phyloP scores from a whole-genome alignment of 257 asterid genomes.

The Solanum sitiens region DNA sequence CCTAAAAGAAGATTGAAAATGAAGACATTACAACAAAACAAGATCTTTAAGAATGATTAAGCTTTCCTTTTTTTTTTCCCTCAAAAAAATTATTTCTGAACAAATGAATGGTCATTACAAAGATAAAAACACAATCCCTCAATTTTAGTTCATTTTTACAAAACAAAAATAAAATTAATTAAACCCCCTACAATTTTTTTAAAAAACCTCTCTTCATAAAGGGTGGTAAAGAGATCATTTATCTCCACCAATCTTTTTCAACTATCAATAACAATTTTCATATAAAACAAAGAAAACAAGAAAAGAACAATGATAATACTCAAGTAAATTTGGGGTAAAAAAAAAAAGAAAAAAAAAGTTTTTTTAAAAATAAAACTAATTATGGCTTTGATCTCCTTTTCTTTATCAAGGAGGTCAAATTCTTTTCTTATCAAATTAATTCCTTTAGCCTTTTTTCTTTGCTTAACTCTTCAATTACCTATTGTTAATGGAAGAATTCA shows the following conservation, averaged over 20 bases:
- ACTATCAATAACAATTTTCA: neutral
- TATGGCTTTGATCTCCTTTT: neutral
- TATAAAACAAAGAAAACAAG: neutral
- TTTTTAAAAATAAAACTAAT: neutral
- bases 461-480: neutral
- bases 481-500: neutral
- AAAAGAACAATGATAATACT: neutral
- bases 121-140: neutral
- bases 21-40: neutral
- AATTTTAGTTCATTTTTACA: neutral
- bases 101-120: neutral
- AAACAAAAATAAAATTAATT: neutral
- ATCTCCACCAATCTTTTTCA: neutral
- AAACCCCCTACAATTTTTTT: neutral
- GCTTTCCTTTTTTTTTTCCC: accelerated
- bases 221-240: neutral
- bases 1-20: neutral
- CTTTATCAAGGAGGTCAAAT: neutral
- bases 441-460: neutral
- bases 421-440: neutral
- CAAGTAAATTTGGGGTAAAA: neutral
- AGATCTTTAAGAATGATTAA: neutral
- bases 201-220: neutral
- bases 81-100: neutral
- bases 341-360: neutral